These are phyloP conservation scores for Penicillium fuscoglaucum DNA, from an alignment of 2,329 filamentous ascomycete genomes.

Conservation along the genomic window DNA sequence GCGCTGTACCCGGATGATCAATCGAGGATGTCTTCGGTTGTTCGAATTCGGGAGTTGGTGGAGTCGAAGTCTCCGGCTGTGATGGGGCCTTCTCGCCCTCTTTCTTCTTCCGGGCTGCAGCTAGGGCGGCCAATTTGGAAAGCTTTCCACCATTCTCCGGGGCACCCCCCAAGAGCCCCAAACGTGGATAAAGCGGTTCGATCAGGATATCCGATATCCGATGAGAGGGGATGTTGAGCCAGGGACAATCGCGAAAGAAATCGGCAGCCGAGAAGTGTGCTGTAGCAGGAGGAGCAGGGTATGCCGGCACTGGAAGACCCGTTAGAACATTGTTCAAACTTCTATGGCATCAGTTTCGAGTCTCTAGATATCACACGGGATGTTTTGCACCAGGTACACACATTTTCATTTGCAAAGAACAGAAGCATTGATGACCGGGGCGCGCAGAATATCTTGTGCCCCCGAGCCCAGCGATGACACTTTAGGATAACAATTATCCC, in stretches of 20 bases:
- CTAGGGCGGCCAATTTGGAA: conserved; percentile 88
- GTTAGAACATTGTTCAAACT: conserved; percentile 42
- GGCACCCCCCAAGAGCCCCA: conserved; percentile 77
- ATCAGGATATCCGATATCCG: conserved; percentile 65
- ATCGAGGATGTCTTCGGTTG: conserved; percentile 11
- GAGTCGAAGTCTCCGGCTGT: conserved; percentile 5
- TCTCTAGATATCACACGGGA: conserved; percentile 9
- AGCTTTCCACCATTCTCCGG: conserved; percentile 64
- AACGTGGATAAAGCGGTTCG: conserved; percentile 57
- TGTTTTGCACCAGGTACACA: conserved; percentile 7
- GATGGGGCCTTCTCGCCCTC: conserved; percentile 59
- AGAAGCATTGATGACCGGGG: not conserved
- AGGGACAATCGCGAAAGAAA: conserved; percentile 83
- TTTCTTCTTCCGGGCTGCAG: conserved; percentile 82
- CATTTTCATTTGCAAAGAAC: not conserved
- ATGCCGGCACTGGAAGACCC: conserved; percentile 36
- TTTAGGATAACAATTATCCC: conserved; percentile 6
- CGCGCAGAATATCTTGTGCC: not conserved
- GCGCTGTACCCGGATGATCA: conserved; percentile 27
- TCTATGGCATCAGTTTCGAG: conserved; percentile 34
- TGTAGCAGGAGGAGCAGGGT: conserved; percentile 30
- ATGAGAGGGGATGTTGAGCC: conserved; percentile 70
- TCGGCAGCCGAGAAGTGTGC: conserved; percentile 50
- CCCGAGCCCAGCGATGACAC: conserved; percentile 35
- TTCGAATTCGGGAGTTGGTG: conserved; percentile 10